Evolutionary conservation across 345 rosid species (phyloP), one percentile per base, ranked within the genome.

Genomic region (Melastoma malabathricum): DNA sequence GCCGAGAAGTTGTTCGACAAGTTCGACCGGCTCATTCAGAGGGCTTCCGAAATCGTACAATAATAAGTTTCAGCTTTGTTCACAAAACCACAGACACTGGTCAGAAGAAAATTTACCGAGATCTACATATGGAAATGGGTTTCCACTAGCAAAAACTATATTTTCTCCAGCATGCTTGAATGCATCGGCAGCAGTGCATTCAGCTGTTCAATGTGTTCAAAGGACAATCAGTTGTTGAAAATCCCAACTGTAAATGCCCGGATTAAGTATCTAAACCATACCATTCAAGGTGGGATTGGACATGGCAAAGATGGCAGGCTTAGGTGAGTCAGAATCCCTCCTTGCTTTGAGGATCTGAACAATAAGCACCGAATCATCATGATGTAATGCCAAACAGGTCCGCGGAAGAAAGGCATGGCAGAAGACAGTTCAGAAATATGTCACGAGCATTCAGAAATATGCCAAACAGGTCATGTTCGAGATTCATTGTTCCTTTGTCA

Each of bases 281-380:
- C 97, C 97, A 63, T 92, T 87, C 75, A 68, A 71, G 50, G 98
- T 92, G 60, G 98, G 97, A 72, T 87, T 92, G 10, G 97, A 92
- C 98, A 92, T 87, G 34, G 98, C 94, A 75, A 92, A 92, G 64
- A 92, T 84, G 54, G 95, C 93, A 12, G 95, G 98, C 68, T 74
- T 92, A 57, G 69, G 57, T 47, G 95, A 92, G 60, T 75, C 83
- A 31, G 97, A 92, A 50, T 78, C 86, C 59, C 66, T 67, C 98
- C 81, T 81, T 13, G 97, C 95, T 72, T 71, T 84, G 15, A 92
- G 97, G 59, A 92, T 96, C 97, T 92, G 73, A 50, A 65, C 39
- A 55, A 52, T 43, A 46, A 49, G 25, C 44, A 18, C 57, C 44
- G 43, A 57, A 56, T 31, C 7, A 31, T 7, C 10, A 31, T 31